Base-by-base conservation (phyloP, 192 early-diverging fungal genomes). In the Paraglomus brasilianum region DNA sequence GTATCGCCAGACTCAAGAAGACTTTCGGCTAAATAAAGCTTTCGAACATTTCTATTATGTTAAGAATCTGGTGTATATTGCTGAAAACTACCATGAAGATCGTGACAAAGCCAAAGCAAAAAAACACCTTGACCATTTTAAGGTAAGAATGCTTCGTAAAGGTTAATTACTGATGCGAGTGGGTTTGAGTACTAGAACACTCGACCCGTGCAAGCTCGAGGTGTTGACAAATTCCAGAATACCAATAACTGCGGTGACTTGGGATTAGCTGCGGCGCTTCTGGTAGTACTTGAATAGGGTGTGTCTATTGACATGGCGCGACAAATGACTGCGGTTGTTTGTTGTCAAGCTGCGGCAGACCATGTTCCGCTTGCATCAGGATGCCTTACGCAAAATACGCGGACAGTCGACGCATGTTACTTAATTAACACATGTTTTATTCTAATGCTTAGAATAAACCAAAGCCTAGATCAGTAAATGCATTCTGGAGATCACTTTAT, bases 211-310 rank as follows among this genome's bases (percentile, higher is more conserved):
- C 17, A 11, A 55, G 24, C 7, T 55, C 52, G 52, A 55, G n/a
- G 52, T 55, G 52, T 55, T 17, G 52, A 55, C 52, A 55, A 55
- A 55, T 17, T 55, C 52, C 52, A 7, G 52, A 55, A 55, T 55
- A 55, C 52, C 52, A 55, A 55, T 55, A 55, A 55, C 52, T 55
- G 17, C 52, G 52, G 52, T 55, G 52, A 55, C 52, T 55, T 55
- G 52, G 52, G 52, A 55, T 11, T 55, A 17, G 52, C 52, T 55
- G 24, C 52, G 52, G 52, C 52, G 7, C 24, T 55, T 55, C 52
- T 7, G 52, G 52, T 55, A 47, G 46, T 47, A 47, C 46, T 47
- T 47, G 15, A 47, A 47, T 15, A 47, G 46, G 46, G 46, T 47
- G 46, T 15, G 46, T 15, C 46, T 47, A 17, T 55, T 55, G 52